phyloP scores from a whole-genome alignment of 192 early-diverging fungal genomes.

The Backusella psychrophila region DNA sequence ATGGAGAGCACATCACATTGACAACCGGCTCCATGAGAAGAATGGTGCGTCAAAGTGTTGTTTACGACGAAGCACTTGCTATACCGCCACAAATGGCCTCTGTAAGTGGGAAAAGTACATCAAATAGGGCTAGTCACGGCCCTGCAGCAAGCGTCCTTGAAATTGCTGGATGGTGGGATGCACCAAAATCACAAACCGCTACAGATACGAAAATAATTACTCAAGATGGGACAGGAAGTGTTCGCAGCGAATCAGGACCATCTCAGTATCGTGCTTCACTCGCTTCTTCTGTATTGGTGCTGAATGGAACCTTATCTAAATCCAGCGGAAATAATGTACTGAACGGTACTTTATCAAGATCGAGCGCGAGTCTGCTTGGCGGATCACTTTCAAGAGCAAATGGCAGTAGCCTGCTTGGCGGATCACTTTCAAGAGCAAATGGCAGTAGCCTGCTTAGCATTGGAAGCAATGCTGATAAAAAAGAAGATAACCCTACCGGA shows the following conservation, averaged over 20 bases:
- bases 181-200: neutral
- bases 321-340: neutral
- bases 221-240: neutral
- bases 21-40: conserved; percentile 17
- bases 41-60: conserved; percentile 21
- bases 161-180: conserved; percentile 11
- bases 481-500: neutral
- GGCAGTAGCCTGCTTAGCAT: neutral
- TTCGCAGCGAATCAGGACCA: neutral
- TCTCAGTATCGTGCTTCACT: conserved; percentile 9
- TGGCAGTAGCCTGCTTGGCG: neutral
- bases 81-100: neutral
- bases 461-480: neutral
- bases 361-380: neutral
- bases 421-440: neutral
- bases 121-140: neutral
- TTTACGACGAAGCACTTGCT: neutral
- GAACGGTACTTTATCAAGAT: neutral
- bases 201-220: neutral
- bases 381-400: neutral
- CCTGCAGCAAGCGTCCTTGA: neutral
- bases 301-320: neutral
- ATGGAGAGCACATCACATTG: conserved; percentile 7
- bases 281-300: neutral
- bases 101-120: neutral